Percentiles rank a stretch among this genome's conserved stretches.
These are phyloP conservation scores for Colletotrichum musae DNA, from an alignment of 2,329 filamentous ascomycete genomes.

Conservation along the genomic window DNA sequence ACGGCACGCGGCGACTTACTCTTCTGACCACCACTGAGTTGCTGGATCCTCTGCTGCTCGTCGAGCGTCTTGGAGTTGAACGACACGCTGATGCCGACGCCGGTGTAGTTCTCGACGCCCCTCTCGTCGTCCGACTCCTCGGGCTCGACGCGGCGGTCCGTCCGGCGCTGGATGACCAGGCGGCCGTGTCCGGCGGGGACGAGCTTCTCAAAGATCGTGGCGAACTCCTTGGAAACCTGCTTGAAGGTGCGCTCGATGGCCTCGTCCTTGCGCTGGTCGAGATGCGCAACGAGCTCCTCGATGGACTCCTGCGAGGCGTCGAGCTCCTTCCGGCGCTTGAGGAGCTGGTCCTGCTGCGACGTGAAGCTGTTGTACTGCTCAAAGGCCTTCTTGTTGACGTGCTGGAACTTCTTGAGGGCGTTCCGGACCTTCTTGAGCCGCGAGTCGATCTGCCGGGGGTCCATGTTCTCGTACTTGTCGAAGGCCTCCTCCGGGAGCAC, in stretches of 20 bases:
- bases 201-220: conserved; percentile 92
- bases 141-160: conserved; percentile 74
- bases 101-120: conserved; percentile 93
- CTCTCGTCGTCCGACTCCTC: conserved; percentile 80
- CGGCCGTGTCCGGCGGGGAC: conserved; percentile 94
- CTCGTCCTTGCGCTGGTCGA: conserved; percentile 97
- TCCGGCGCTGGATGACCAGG: conserved; percentile 91
- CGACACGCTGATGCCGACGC: conserved; percentile 95
- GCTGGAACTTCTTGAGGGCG: conserved; percentile 93
- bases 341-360: conserved; percentile 88
- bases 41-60: conserved; percentile 97
- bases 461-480: conserved; percentile 88
- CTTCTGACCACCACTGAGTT: conserved; percentile 97
- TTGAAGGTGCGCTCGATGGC: conserved; percentile 99
- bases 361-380: conserved; percentile 99
- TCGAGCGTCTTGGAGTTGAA: conserved; percentile 98
- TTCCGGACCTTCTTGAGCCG: conserved; percentile 93
- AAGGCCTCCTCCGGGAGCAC: conserved; percentile 95
- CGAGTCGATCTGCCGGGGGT: conserved; percentile 77
- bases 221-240: conserved; percentile 94
- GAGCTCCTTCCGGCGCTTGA: conserved; percentile 87
- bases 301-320: conserved; percentile 90
- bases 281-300: conserved; percentile 89
- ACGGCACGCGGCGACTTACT: conserved; percentile 69
- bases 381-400: conserved; percentile 99